Percentiles rank a stretch among this genome's conserved stretches.
phyloP scores from a whole-genome alignment of 139 green algal genomes.

The Trebouxia sp. region DNA sequence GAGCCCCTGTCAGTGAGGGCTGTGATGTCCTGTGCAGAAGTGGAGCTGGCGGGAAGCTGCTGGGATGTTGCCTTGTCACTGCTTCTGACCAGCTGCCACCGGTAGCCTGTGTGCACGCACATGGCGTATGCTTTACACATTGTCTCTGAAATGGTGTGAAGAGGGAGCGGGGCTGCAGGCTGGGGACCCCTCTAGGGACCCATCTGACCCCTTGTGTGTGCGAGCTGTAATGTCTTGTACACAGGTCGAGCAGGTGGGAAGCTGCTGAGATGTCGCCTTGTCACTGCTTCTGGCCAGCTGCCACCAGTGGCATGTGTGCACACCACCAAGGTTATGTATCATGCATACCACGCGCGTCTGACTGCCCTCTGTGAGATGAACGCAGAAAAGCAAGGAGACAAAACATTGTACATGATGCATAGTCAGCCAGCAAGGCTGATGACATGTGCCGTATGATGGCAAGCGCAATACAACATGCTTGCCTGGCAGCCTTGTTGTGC shows the following conservation, averaged over 20 bases:
- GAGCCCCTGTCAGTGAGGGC: neutral
- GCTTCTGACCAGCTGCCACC: conserved; percentile 63
- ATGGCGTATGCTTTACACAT: too few species aligned
- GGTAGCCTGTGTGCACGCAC: conserved; percentile 45
- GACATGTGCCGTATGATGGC: too few species aligned
- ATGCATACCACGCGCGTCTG: too few species aligned
- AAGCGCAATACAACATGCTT: too few species aligned
- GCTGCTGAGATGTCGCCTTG: neutral
- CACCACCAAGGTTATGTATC: too few species aligned
- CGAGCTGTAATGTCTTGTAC: neutral
- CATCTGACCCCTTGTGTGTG: neutral
- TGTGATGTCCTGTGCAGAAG: neutral
- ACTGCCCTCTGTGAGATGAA: too few species aligned
- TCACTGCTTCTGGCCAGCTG: conserved; percentile 50
- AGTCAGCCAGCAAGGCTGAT: too few species aligned
- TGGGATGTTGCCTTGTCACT: neutral
- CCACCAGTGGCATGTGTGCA: conserved; percentile 60
- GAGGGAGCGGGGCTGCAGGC: neutral
- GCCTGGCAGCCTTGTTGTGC: too few species aligned
- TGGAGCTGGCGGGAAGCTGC: neutral
- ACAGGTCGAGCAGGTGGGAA: neutral
- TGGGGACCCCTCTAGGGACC: neutral
- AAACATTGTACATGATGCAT: too few species aligned
- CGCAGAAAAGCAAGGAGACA: too few species aligned
- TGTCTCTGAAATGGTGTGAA: too few species aligned